Conservation (phyloP, 371 early-diverging fungal genomes). For the Mucor ambiguus region DNA sequence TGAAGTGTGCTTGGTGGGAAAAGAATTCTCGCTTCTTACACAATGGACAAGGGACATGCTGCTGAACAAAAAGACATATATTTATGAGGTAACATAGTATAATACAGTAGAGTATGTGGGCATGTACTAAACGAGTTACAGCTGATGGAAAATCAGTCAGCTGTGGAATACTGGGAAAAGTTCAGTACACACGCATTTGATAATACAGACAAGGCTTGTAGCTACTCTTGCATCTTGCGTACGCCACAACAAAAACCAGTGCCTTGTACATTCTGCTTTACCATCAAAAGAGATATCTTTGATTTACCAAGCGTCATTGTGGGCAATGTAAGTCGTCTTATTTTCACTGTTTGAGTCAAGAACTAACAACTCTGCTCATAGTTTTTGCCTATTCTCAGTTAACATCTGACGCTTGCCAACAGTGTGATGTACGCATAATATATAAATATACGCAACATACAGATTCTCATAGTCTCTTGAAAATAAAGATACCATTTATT, state of each 20-base stretch:
- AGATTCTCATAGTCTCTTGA: neutral
- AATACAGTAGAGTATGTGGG: neutral
- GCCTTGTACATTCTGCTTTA: slow-evolving; percentile 91
- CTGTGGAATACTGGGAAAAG: slow-evolving; percentile 93
- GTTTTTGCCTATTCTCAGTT: slow-evolving; percentile 54
- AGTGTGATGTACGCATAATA: neutral
- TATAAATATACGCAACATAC: neutral
- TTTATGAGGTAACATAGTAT: slow-evolving; percentile 45
- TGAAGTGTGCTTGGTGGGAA: slow-evolving; percentile 89
- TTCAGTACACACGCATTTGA: slow-evolving; percentile 90
- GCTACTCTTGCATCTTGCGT: slow-evolving; percentile 75
- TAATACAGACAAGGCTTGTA: slow-evolving; percentile 78
- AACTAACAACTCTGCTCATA: slow-evolving; percentile 10
- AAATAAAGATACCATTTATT: slow-evolving; percentile 8
- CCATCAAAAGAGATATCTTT: slow-evolving; percentile 91
- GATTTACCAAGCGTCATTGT: slow-evolving; percentile 88
- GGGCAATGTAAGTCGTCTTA: slow-evolving; percentile 62
- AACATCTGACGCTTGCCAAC: neutral
- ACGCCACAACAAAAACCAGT: slow-evolving; percentile 70
- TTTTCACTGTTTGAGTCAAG: neutral
- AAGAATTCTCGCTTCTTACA: slow-evolving; percentile 89
- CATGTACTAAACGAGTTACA: slow-evolving; percentile 29
- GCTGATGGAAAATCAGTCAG: slow-evolving; percentile 90
- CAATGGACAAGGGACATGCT: slow-evolving; percentile 85
- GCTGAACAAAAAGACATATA: slow-evolving; percentile 75